Conservation (phyloP, 805 yeast species). For the Blastobotrys robertii region DNA sequence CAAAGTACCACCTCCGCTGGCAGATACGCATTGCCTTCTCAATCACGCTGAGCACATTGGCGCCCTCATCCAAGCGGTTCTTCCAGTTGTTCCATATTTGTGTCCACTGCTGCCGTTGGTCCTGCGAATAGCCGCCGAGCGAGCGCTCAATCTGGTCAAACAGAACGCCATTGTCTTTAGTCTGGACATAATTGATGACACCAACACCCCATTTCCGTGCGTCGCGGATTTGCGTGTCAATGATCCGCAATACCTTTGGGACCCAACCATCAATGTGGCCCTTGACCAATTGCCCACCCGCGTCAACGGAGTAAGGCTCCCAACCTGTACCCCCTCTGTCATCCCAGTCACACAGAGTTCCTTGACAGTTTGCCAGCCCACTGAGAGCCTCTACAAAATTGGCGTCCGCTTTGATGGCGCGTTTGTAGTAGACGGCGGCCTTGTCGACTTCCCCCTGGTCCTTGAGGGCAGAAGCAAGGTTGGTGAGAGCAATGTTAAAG, state of each 20-base stretch:
- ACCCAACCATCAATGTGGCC: constrained; percentile 22
- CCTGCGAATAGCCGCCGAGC: constrained; percentile 8
- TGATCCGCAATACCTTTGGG: constrained; percentile 14
- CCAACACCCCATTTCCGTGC: constrained; percentile 23
- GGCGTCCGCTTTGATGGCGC: constrained; percentile 24
- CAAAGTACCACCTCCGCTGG: constrained; percentile 22
- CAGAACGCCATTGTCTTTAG: constrained; percentile 4
- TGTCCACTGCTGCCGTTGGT: constrained; percentile 10
- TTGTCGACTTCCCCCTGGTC: constrained; percentile 24
- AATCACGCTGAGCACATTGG: constrained; percentile 17
- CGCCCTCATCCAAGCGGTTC: constrained; percentile 19
- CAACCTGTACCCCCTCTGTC: constrained; percentile 23
- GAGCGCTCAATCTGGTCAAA: constrained; percentile 8
- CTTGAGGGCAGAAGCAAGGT: constrained; percentile 25
- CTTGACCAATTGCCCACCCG: constrained; percentile 15
- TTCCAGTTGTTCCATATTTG: constrained; percentile 6
- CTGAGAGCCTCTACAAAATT: constrained; percentile 24
- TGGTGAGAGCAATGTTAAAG: constrained; percentile 25
- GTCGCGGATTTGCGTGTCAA: constrained; percentile 19
- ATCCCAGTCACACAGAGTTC: constrained; percentile 24
- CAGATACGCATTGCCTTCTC: constrained; percentile 17
- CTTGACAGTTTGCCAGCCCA: constrained; percentile 25
- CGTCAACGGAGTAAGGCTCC: constrained; percentile 21
- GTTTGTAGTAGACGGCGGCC: constrained; percentile 22
- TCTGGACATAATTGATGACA: constrained; percentile 7